Evolutionary conservation across 1,139 yeast genomes (phyloP), one percentile per base, ranked within the genome.

Genomic region (Protomyces pachydermus): DNA sequence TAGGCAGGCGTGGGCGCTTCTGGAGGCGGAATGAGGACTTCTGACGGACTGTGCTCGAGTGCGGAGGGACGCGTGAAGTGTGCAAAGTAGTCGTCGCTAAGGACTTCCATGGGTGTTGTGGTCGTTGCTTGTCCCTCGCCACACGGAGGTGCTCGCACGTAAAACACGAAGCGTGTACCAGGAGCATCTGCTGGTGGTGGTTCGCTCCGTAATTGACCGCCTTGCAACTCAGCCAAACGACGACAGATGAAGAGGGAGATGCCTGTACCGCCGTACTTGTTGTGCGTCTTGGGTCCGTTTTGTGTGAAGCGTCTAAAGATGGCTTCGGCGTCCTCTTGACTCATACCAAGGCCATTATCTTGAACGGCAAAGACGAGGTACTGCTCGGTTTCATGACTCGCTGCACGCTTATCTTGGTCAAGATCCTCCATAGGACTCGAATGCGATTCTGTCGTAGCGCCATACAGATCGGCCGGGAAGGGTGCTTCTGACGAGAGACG

Each of bases 191-290:
- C 53, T n/a, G 67, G 61, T 23, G 64, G 60, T 12, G 66, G 69
- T n/a, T 55, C 55, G 16, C 25, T 42, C 12, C 12, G 23, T 34
- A 68, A 67, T 37, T 67, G 68, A 20, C 70, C 70, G 1, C 69
- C 70, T 20, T 68, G 69, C 18, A 56, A 64, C 57, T 67, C 69
- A 23, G 68, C 68, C n/a, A 68, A 53, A 45, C 64, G 62, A 14
- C 69, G 66, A 52, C 69, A 66, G n/a, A 68, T 67, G 54, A 65
- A 68, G 35, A 68, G 61, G 25, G 70, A 69, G 5, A 68, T 62
- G 3, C 70, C 70, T 9, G 67, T 48, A 9, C 68, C 70, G 20
- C 70, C 70, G 48, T 68, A 68, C 39, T 67, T 65, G 16, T 60
- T 69, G 46, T 68, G 64, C 32, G 70, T 68, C 37, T 64, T 64